Conservation (phyloP, 2,329 filamentous ascomycete species). For the Fusarium verticillioides region DNA sequence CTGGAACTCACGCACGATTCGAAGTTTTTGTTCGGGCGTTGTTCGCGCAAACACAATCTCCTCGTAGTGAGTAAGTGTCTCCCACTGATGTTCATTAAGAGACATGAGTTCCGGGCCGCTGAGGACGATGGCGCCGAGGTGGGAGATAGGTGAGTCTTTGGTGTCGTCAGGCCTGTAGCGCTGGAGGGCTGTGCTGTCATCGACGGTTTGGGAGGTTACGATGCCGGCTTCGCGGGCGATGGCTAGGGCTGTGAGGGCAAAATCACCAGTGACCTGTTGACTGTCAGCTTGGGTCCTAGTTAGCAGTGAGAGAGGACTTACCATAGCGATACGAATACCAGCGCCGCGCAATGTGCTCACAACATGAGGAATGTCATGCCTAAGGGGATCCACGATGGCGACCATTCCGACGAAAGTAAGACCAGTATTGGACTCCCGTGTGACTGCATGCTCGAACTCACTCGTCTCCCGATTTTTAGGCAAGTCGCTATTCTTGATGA, state of each 20-base stretch:
- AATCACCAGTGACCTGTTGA: conserved; percentile 75
- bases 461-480: conserved; percentile 63
- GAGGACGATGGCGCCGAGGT: conserved; percentile 66
- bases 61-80: conserved; percentile 69
- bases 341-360: conserved; percentile 74
- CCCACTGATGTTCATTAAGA: conserved; percentile 76
- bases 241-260: conserved; percentile 77
- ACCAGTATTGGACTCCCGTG: conserved; percentile 44
- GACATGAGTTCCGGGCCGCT: conserved; percentile 73
- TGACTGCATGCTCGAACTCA: conserved; percentile 67
- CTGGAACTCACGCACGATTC: conserved; percentile 82
- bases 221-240: conserved; percentile 80
- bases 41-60: conserved; percentile 81
- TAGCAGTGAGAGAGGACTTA: conserved; percentile 38
- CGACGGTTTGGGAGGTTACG: conserved; percentile 65
- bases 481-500: accelerated
- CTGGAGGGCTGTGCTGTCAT: conserved; percentile 64
- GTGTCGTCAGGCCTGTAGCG: conserved; percentile 39
- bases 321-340: conserved; percentile 83
- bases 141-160: accelerated
- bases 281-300: accelerated
- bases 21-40: conserved; percentile 81
- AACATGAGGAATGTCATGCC: conserved; percentile 75
- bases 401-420: conserved; percentile 79
- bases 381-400: conserved; percentile 81